Conservation (phyloP, 306 rosid species). For the Macrotyloma uniflorum region DNA sequence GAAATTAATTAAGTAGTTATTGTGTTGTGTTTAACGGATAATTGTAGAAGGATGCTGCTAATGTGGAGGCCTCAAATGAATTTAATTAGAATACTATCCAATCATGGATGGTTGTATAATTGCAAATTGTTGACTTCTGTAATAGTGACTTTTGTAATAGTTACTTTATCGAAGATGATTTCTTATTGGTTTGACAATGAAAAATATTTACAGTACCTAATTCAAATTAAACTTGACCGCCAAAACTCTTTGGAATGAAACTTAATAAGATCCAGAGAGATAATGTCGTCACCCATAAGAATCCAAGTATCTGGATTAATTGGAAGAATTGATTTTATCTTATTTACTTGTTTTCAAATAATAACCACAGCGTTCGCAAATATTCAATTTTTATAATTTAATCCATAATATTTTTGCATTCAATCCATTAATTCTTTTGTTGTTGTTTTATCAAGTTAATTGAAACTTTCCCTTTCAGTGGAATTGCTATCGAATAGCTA, state of each 20-base stretch:
- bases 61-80: background rate
- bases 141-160: background rate
- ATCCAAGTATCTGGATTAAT: background rate
- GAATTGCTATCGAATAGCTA: background rate
- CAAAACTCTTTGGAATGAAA: background rate
- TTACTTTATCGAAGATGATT: background rate
- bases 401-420: background rate
- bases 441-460: background rate
- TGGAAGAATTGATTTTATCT: background rate
- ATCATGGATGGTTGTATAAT: background rate
- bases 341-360: background rate
- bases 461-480: background rate
- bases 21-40: background rate
- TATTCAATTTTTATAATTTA: background rate
- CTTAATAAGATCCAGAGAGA: background rate
- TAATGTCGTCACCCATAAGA: background rate
- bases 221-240: background rate
- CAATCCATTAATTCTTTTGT: background rate
- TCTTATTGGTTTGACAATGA: background rate
- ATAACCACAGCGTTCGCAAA: background rate
- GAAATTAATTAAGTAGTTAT: background rate
- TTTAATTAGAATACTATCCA: background rate
- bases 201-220: background rate
- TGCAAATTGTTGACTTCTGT: background rate
- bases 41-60: background rate